A percentile compares a stretch with the other conserved stretches of the same genome.
Conservation (phyloP, 768 basidiomycete species). For the Russula emetica region DNA sequence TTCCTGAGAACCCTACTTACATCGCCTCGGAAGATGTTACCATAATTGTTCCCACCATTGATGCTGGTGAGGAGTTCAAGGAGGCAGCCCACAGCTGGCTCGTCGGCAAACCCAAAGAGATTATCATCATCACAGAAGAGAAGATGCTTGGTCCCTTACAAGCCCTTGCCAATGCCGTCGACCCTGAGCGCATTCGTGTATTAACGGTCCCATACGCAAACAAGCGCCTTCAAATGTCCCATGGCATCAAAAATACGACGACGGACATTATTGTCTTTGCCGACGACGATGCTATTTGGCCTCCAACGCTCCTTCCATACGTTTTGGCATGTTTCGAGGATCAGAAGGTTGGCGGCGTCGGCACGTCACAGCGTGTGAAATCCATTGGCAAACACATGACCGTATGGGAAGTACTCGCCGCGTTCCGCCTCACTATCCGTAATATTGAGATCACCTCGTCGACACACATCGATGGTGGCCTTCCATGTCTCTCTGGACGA, state of each 20-base stretch:
- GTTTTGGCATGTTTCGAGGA: slow-evolving; percentile 92
- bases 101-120: slow-evolving; percentile 83
- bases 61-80: slow-evolving; percentile 94
- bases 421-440: slow-evolving; percentile 87
- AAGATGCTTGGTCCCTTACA: slow-evolving; percentile 87
- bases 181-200: slow-evolving; percentile 78
- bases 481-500: slow-evolving; percentile 87
- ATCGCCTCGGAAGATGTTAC: slow-evolving; percentile 90
- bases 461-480: slow-evolving; percentile 89
- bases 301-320: slow-evolving; percentile 82
- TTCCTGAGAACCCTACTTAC: slow-evolving; percentile 89
- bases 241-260: slow-evolving; percentile 85
- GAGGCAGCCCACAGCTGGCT: slow-evolving; percentile 92
- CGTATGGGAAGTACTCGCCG: slow-evolving; percentile 93
- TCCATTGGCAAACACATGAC: slow-evolving; percentile 75
- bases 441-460: slow-evolving; percentile 90
- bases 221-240: slow-evolving; percentile 90
- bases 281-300: slow-evolving; percentile 96
- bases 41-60: slow-evolving; percentile 94
- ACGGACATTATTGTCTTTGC: slow-evolving; percentile 95
- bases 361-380: slow-evolving; percentile 86
- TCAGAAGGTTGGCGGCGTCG: slow-evolving; percentile 88
- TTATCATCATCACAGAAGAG: slow-evolving; percentile 75
- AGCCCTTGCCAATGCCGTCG: slow-evolving; percentile 82
- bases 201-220: slow-evolving; percentile 91